Base-by-base conservation (phyloP, 2,329 filamentous ascomycete genomes). In the Xylariaceae sp. region DNA sequence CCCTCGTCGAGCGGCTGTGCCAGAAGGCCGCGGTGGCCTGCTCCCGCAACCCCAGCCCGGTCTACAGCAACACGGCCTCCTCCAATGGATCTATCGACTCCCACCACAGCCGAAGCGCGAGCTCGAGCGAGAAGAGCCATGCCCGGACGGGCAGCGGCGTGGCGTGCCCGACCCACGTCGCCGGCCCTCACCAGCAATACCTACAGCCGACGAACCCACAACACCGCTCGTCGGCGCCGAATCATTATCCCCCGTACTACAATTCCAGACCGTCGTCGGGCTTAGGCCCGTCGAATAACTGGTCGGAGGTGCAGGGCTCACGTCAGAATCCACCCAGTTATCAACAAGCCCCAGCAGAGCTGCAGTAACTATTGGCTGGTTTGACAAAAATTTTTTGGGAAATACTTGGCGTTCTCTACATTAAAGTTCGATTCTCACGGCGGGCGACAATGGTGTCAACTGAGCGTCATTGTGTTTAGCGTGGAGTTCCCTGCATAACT, bases 1-100 rank as follows among this genome's bases (percentile, higher is more conserved):
- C 81, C 2, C 78, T 96, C 3, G 88, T 93, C 2, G 84, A 87
- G 3, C 74, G 79, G n/a, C 72, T 90, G 6, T 71, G 82, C 21
- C 74, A 76, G 53, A 82, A 81, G 55, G 77, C 81, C 8, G 41
- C 55, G 15, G 5, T 33, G 9, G 45, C 43, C 9, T 33, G 36
- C 15, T 27, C 53, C 4, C 16, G 26, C 10, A 41, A 24, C 15
- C 39, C 47, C 18, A 40, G 48, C 15, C 48, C 53, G 20, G 18
- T 18, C 18, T n/a, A n/a, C n/a, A n/a, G n/a, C n/a, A n/a, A n/a
- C n/a, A n/a, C n/a, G n/a, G 18, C 8, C n/a, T 40, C 51, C 9
- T n/a, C 36, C 20, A 33, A 40, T 10, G 52, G 33, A 10, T 51
- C 52, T 16, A 20, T 42, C 4, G 41, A 21, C 24, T 42, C 43